phyloP scores from a whole-genome alignment of 345 rosid genomes.

The Aquilaria malaccensis region DNA sequence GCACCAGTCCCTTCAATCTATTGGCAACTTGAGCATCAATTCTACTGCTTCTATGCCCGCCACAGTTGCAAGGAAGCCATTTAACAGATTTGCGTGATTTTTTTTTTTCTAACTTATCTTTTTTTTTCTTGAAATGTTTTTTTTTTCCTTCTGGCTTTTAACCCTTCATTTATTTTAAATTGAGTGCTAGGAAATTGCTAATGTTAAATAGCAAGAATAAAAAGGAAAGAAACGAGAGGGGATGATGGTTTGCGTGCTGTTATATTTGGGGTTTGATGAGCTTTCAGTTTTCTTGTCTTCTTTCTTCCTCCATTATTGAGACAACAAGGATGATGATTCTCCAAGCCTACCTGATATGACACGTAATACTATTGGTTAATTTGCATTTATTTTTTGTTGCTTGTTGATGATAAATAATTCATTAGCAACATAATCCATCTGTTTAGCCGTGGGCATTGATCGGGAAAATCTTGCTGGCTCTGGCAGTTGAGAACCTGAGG shows the following conservation, averaged over 20 bases:
- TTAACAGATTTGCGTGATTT: slow-evolving; percentile 95
- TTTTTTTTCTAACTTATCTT: slow-evolving; percentile 2
- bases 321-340: background rate
- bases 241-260: slow-evolving; percentile 28
- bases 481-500: too few relatives aligned
- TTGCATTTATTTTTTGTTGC: too few relatives aligned
- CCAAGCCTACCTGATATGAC: background rate
- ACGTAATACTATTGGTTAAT: background rate
- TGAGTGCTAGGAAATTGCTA: slow-evolving; percentile 26
- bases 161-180: slow-evolving; percentile 15
- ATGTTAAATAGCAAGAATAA: slow-evolving; percentile 32
- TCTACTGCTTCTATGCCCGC: slow-evolving; percentile 87
- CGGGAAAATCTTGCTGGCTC: too few relatives aligned
- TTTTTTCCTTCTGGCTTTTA: slow-evolving; percentile 1
- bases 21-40: slow-evolving; percentile 63
- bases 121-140: slow-evolving; percentile 3
- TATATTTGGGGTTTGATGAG: slow-evolving; percentile 12
- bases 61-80: slow-evolving; percentile 62
- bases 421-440: background rate
- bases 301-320: background rate
- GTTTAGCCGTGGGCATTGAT: too few relatives aligned
- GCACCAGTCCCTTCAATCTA: slow-evolving; percentile 38
- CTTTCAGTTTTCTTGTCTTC: background rate
- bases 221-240: slow-evolving; percentile 24
- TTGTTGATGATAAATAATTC: background rate